These are phyloP conservation scores for Symmetrospora coprosmae DNA, from an alignment of 768 basidiomycete species.

Conservation along the genomic window DNA sequence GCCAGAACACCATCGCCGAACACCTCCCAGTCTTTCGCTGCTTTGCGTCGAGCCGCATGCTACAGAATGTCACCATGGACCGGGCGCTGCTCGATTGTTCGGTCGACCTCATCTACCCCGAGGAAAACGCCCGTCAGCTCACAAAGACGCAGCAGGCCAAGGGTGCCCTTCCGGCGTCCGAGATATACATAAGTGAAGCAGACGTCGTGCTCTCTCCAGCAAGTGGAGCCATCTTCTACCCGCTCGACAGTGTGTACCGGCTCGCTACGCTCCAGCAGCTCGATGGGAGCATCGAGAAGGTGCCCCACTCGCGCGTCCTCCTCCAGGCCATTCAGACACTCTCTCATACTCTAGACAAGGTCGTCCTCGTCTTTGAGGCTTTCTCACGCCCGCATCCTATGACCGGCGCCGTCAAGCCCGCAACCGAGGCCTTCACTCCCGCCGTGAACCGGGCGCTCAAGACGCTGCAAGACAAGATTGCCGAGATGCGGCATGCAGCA, in stretches of 20 bases:
- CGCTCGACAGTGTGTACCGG: not conserved
- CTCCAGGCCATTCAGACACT: not conserved
- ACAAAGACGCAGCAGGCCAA: not conserved
- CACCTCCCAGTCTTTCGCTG: no score
- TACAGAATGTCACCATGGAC: not conserved
- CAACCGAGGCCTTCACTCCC: not conserved
- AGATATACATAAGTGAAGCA: not conserved
- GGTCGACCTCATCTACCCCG: constrained; percentile 3
- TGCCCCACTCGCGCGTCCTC: not conserved
- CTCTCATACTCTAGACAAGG: not conserved
- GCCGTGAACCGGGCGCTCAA: not conserved
- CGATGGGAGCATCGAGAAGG: not conserved
- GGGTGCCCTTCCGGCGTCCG: not conserved
- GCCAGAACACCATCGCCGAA: no score
- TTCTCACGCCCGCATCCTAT: not conserved
- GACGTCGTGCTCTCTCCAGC: constrained; percentile 8
- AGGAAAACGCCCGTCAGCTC: not conserved
- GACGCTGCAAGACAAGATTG: not conserved
- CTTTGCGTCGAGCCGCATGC: constrained; percentile 2
- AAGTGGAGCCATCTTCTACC: not conserved
- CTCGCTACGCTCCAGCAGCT: not conserved
- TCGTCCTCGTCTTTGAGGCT: not conserved
- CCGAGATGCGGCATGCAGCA: no score
- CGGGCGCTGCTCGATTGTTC: not conserved
- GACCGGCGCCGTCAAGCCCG: not conserved